Base-by-base conservation (phyloP, 2,329 filamentous ascomycete species). In the Verticillium tricorpus region DNA sequence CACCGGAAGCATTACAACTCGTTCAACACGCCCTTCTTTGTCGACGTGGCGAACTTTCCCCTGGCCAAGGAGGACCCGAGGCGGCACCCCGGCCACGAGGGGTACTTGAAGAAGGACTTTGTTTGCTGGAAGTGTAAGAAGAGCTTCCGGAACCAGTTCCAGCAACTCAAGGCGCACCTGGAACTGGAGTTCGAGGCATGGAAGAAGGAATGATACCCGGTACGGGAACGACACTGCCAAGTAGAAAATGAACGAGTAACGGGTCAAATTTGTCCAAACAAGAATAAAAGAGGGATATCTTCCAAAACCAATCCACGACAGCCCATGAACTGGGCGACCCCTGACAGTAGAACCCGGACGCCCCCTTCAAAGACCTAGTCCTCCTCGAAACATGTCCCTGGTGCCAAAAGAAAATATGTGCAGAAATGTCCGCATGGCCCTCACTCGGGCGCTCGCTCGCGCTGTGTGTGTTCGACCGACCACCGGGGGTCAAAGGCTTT, bases 1-100 rank as follows among this genome's bases (percentile, higher is more conserved):
- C 88, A 94, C 71, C 83, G 87, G 66, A 94, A 93, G 73, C 95
- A 98, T 76, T 98, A 97, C 77, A 92, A 95, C 71, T 95, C 90
- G 66, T 98, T 98, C 76, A 87, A 85, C 35, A 96, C 93, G 59
- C 84, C 85, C 3, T 99, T 98, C 73, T 85, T 99, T 25, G 85
- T 98, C 14, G 81, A 83, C 17, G 70, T 98, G 31, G 87, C 87
- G 25, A 90, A 93, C 63, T 94, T 97, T 58, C 94, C 95, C 5
- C 77, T 98, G 34, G 80, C 82, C 0, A 65, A 78, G 31, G 84
- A 88, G 60, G 92, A 96, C 72, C 74, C 77, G 56, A 78, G 92
- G 63, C 81, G 88, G 65, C 72, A 86, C 61, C 82, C 86, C 0
- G 79, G 77, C 0, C 76, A 74, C 62, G 77, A 82, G 60, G 81